Percentiles rank a stretch among this genome's conserved stretches.
Evolutionary conservation across 2,329 filamentous ascomycete species (phyloP).

Genomic region (Aspergillus oerlinghausenensis): DNA sequence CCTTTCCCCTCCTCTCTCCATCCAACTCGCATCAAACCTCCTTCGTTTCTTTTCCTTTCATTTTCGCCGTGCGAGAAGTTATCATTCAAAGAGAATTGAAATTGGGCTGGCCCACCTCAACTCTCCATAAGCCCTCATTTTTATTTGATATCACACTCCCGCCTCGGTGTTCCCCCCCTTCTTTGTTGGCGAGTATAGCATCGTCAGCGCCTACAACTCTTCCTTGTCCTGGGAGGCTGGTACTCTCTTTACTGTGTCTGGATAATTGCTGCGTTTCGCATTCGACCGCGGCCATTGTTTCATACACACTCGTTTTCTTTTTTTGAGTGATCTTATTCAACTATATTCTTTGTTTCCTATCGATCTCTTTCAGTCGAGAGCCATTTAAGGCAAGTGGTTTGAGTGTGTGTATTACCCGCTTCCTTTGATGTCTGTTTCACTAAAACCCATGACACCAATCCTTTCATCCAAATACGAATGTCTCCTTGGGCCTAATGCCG

Average conservation of each 20-base stretch:
- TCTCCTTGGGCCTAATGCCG: constrained; percentile 11
- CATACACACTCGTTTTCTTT: constrained; percentile 6
- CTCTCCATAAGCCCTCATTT: constrained; percentile 28
- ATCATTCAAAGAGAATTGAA: constrained; percentile 25
- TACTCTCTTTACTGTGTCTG: constrained; percentile 27
- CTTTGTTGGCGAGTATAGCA: constrained; percentile 20
- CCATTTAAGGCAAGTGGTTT: neutral
- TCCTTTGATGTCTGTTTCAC: neutral
- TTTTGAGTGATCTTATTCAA: constrained; percentile 1
- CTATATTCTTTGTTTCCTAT: neutral
- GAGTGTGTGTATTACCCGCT: constrained; percentile 8
- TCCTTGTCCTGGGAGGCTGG: constrained; percentile 30
- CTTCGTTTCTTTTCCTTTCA: constrained; percentile 18
- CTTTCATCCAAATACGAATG: neutral
- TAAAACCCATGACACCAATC: neutral
- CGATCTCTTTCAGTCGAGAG: neutral
- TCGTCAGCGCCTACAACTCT: constrained; percentile 17
- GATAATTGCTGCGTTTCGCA: constrained; percentile 17
- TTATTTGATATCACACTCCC: constrained; percentile 1
- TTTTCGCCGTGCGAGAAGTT: constrained; percentile 33
- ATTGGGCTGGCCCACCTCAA: constrained; percentile 35
- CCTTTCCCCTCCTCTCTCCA: constrained; percentile 11
- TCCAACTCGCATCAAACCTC: constrained; percentile 11
- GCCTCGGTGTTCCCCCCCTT: constrained; percentile 7
- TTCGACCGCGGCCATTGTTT: constrained; percentile 11